A percentile compares a stretch with the other conserved stretches of the same genome.
These are phyloP conservation scores for Pseudocercospora pini-densiflorae DNA, from an alignment of 2,329 filamentous ascomycete genomes.

Conservation along the genomic window DNA sequence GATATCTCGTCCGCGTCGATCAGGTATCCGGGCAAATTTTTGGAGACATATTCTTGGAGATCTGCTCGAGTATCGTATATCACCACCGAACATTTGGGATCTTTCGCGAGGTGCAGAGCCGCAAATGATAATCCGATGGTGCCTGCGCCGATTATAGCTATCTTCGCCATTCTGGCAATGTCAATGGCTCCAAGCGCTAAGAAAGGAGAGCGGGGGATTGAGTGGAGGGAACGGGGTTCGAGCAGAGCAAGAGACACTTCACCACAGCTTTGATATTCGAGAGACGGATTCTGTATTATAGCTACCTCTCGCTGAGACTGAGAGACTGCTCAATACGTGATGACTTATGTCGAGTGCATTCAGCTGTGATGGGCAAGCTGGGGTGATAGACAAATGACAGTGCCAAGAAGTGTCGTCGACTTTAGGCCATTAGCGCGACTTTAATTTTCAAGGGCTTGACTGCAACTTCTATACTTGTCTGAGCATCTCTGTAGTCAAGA, in stretches of 20 bases:
- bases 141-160: constrained; percentile 51
- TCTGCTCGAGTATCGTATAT: constrained; percentile 58
- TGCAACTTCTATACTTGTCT: background rate
- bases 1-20: constrained; percentile 32
- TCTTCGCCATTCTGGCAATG: constrained; percentile 24
- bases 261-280: background rate
- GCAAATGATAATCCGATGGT: constrained; percentile 62
- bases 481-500: background rate
- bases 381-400: background rate
- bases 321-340: background rate
- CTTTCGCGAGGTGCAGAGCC: constrained; percentile 56
- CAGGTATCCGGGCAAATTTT: constrained; percentile 51
- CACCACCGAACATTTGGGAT: constrained; percentile 47
- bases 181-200: background rate
- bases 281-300: background rate
- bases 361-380: no score
- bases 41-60: constrained; percentile 49
- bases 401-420: background rate
- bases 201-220: background rate
- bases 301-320: background rate
- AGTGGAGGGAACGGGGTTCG: background rate
- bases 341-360: background rate
- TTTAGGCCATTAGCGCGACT: background rate
- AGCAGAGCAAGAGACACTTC: background rate
- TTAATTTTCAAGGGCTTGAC: background rate